phyloP scores from a whole-genome alignment of 106 monocot genomes.

The Dendrobium huoshanense region DNA sequence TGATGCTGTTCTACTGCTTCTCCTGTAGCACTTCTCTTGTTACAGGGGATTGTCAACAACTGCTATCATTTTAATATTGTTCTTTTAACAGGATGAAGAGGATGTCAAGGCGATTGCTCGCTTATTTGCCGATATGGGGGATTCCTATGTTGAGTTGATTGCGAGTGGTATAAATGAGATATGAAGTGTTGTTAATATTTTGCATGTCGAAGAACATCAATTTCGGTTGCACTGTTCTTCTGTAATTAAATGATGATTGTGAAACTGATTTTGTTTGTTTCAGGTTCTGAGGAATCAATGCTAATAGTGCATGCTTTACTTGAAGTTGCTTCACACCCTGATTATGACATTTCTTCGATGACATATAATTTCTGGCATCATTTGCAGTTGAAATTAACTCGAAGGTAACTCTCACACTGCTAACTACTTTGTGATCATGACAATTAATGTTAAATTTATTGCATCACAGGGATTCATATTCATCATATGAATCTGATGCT shows the following conservation, averaged over 20 bases:
- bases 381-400: conserved; percentile 62
- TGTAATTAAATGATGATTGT: conserved; percentile 2
- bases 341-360: conserved; percentile 97
- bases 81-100: conserved; percentile 75
- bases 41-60: background rate
- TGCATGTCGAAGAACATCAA: conserved; percentile 6
- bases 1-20: background rate
- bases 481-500: conserved; percentile 48
- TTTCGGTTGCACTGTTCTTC: background rate
- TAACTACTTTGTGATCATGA: background rate
- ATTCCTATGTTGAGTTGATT: conserved; percentile 93
- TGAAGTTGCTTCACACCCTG: conserved; percentile 90
- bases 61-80: background rate
- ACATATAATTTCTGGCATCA: conserved; percentile 97
- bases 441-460: background rate
- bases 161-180: conserved; percentile 50
- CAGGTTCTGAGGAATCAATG: conserved; percentile 94
- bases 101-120: conserved; percentile 98
- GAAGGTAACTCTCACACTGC: conserved; percentile 31
- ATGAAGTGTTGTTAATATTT: background rate
- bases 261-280: conserved; percentile 1
- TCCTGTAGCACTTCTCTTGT: background rate
- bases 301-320: conserved; percentile 80
- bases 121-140: conserved; percentile 95
- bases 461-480: conserved; percentile 52